These are phyloP conservation scores for Neoarthrinium moseri DNA, from an alignment of 2,329 filamentous ascomycete species.

Conservation along the genomic window DNA sequence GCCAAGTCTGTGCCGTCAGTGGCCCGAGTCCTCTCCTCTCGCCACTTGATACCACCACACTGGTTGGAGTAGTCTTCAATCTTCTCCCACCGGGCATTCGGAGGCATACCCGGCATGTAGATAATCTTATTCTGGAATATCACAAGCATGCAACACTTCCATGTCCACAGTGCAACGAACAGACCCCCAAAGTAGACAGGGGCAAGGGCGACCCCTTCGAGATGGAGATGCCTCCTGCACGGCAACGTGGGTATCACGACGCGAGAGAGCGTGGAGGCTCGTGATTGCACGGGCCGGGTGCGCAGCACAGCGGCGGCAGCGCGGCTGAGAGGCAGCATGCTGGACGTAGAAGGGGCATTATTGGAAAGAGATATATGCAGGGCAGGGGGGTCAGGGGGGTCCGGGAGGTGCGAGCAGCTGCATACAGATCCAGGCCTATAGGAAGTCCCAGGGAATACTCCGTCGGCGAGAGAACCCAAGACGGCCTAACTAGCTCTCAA, in stretches of 20 bases:
- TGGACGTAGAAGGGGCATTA: constrained; percentile 18
- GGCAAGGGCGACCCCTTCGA: constrained; percentile 53
- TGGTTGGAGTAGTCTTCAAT: constrained; percentile 61
- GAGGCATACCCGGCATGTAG: constrained; percentile 75
- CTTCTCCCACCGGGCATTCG: constrained; percentile 65
- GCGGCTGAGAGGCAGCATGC: constrained; percentile 17
- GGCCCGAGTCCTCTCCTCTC: constrained; percentile 59
- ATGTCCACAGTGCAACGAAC: constrained; percentile 61
- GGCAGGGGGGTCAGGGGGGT: no score
- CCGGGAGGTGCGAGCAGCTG: no score
- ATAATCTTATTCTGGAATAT: constrained; percentile 80
- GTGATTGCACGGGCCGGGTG: constrained; percentile 17
- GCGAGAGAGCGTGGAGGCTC: constrained; percentile 16
- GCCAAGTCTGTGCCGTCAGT: constrained; percentile 65
- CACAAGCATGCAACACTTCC: constrained; percentile 72
- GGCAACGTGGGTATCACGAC: constrained; percentile 14
- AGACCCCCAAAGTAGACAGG: constrained; percentile 67
- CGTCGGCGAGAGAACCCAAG: no score
- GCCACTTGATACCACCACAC: constrained; percentile 65
- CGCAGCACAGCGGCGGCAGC: constrained; percentile 11
- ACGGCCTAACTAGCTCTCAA: no score
- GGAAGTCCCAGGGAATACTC: no score
- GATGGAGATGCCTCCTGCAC: constrained; percentile 30
- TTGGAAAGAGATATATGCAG: constrained; percentile 12
- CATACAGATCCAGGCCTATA: no score